Conservation (phyloP, 163 green algal genomes). For the Scenedesmus sp. region DNA sequence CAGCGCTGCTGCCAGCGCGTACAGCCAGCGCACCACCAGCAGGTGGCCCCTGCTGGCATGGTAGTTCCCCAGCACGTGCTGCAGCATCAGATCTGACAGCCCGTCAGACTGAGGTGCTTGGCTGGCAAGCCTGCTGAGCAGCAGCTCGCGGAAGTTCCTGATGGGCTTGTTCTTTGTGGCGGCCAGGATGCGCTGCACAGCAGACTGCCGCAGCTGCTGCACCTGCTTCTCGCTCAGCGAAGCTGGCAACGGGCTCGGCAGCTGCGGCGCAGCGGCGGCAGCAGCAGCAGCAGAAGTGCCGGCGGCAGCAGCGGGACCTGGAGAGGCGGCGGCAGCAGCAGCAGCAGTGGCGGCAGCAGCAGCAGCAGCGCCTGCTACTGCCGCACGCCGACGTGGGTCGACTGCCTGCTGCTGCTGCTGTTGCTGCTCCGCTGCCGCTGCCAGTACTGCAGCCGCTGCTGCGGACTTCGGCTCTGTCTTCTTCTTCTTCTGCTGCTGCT, state of each 20-base stretch:
- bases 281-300: neutral
- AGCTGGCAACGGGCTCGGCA: conserved; percentile 51
- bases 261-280: neutral
- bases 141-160: conserved; percentile 51
- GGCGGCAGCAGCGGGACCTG: neutral
- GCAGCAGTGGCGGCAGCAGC: neutral
- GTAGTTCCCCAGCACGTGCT: conserved; percentile 63
- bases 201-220: conserved; percentile 40
- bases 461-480: neutral
- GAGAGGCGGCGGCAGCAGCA: neutral
- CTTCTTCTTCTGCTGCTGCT: conserved; percentile 6
- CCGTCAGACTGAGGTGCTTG: conserved; percentile 47
- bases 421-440: conserved; percentile 34
- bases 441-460: neutral
- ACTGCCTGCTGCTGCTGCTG: conserved; percentile 30
- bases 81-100: conserved; percentile 60
- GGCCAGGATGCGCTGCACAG: conserved; percentile 63
- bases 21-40: conserved; percentile 68
- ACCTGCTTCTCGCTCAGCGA: conserved; percentile 46
- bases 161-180: conserved; percentile 52
- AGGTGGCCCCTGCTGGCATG: conserved; percentile 54
- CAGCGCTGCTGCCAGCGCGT: conserved; percentile 61
- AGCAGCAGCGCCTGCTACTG: neutral
- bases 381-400: neutral
- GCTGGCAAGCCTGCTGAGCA: conserved; percentile 62